phyloP scores from a whole-genome alignment of 2,329 filamentous ascomycete species.

The Botryosphaeria dothidea region DNA sequence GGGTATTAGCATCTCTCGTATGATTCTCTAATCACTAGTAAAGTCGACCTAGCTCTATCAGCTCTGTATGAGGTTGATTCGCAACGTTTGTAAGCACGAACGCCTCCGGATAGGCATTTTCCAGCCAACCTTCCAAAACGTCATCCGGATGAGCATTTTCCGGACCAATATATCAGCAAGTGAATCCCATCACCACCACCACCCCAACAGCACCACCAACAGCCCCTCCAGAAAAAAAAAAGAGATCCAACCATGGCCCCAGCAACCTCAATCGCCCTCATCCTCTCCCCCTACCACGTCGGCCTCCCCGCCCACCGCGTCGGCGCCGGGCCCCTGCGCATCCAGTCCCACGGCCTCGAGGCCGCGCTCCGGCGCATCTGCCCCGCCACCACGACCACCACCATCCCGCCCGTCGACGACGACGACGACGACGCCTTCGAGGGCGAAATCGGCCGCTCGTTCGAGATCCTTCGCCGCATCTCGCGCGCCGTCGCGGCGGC shows the following conservation, averaged over 20 bases:
- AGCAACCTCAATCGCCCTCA: conserved; percentile 20
- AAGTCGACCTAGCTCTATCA: no score
- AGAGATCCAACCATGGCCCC: not conserved
- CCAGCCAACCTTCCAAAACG: no score
- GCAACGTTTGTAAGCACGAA: no score
- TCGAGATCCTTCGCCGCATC: conserved; percentile 42
- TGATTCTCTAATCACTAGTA: no score
- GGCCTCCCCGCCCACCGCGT: conserved; percentile 39
- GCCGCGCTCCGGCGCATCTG: conserved; percentile 28
- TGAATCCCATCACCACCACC: no score
- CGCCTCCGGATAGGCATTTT: no score
- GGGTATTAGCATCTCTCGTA: no score
- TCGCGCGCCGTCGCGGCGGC: conserved; percentile 35
- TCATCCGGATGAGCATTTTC: no score
- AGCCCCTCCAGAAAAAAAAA: no score
- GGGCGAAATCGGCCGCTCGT: conserved; percentile 43
- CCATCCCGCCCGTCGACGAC: conserved; percentile 31
- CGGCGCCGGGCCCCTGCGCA: conserved; percentile 41
- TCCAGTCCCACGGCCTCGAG: conserved; percentile 29
- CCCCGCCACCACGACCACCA: conserved; percentile 28
- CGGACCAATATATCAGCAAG: no score
- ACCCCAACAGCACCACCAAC: no score
- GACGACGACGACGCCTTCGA: conserved; percentile 40
- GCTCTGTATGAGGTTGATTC: no score
- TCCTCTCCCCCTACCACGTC: conserved; percentile 44